phyloP scores from a whole-genome alignment of 768 basidiomycete species.

The Suillus lakei region DNA sequence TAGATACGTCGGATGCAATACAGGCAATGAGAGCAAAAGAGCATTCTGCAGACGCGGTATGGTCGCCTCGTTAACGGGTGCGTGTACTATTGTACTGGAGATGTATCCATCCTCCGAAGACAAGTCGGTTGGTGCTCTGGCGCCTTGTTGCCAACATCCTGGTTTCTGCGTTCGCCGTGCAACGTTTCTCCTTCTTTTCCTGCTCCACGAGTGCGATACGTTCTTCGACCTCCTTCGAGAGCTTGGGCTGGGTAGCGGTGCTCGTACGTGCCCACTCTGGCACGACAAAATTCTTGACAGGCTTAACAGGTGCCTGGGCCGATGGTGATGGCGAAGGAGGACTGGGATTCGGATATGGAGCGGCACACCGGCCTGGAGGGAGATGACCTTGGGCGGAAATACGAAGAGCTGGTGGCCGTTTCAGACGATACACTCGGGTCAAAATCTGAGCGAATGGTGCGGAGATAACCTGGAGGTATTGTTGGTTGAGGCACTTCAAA shows the following conservation, averaged over 20 bases:
- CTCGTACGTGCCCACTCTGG: slow-evolving; percentile 75
- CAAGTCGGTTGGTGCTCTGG: neutral
- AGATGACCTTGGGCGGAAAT: slow-evolving; percentile 20
- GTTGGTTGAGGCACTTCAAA: neutral
- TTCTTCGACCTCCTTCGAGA: slow-evolving; percentile 58
- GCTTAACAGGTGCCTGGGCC: slow-evolving; percentile 18
- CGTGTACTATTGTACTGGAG: slow-evolving; percentile 15
- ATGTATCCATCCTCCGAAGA: slow-evolving; percentile 30
- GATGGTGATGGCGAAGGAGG: neutral
- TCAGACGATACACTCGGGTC: neutral
- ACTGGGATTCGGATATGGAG: slow-evolving; percentile 10
- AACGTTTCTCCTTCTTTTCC: slow-evolving; percentile 28
- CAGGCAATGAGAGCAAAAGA: slow-evolving; percentile 28
- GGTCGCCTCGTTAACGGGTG: slow-evolving; percentile 5
- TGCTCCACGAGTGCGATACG: slow-evolving; percentile 41
- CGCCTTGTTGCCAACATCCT: neutral
- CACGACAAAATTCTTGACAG: slow-evolving; percentile 53
- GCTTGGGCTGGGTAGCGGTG: slow-evolving; percentile 68
- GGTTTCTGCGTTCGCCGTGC: slow-evolving; percentile 20
- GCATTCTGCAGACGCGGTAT: slow-evolving; percentile 9
- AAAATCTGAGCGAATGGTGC: neutral
- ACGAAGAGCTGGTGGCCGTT: slow-evolving; percentile 7
- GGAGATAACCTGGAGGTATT: neutral
- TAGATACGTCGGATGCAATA: slow-evolving; percentile 33
- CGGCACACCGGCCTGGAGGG: slow-evolving; percentile 26